Evolutionary conservation across 306 rosid species (phyloP).

Genomic region (Ormosia emarginata): DNA sequence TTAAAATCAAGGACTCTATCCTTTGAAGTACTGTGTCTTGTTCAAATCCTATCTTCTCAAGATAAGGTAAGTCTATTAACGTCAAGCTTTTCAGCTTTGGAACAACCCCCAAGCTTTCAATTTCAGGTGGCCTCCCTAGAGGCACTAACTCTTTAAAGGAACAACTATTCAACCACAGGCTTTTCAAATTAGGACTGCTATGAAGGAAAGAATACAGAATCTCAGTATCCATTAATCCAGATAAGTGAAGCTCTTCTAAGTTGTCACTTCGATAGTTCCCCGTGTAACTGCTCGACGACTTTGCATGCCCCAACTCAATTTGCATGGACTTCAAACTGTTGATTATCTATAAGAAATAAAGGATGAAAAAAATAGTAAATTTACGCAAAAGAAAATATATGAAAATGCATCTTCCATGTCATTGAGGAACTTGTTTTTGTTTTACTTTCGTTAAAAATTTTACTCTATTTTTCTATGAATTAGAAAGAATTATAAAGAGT

Average conservation of each 20-base stretch:
- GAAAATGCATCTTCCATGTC: neutral
- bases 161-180: neutral
- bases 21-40: neutral
- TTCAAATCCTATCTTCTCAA: neutral
- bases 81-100: neutral
- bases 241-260: neutral
- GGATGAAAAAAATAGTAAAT: neutral
- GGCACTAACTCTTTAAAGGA: neutral
- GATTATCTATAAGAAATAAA: neutral
- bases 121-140: too few relatives aligned
- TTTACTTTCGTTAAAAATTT: neutral
- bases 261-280: neutral
- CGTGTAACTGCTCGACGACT: neutral
- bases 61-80: neutral
- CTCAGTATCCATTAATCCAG: neutral
- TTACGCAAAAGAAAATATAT: neutral
- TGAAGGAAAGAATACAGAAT: slow-evolving; percentile 12
- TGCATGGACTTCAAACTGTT: slow-evolving; percentile 1
- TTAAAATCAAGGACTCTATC: neutral
- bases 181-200: slow-evolving; percentile 1
- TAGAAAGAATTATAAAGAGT: neutral
- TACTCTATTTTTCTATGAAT: neutral
- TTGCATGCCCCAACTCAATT: neutral
- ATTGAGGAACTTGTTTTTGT: too few relatives aligned
- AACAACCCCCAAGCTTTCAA: neutral